phyloP scores from a whole-genome alignment of 805 yeast genomes.

The Lipomyces starkeyi region DNA sequence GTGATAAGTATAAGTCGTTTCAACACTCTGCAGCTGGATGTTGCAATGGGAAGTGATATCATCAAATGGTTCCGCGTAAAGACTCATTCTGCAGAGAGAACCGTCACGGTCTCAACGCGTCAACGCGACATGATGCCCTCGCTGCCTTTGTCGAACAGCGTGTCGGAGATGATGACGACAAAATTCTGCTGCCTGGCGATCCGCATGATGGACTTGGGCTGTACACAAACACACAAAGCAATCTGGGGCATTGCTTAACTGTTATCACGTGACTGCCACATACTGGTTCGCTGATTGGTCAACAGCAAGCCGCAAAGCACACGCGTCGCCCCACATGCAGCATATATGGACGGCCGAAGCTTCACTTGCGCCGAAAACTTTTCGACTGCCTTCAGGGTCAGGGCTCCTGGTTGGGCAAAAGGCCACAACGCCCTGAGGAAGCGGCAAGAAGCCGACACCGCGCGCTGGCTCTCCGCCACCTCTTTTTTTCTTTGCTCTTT shows the following conservation, averaged over 20 bases:
- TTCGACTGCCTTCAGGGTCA: neutral
- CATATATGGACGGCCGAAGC: neutral
- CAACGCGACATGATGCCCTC: too few species aligned
- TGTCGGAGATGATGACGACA: too few species aligned
- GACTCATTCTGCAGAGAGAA: too few species aligned
- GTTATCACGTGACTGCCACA: neutral
- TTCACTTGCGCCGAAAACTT: constrained; percentile 8
- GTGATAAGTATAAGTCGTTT: too few species aligned
- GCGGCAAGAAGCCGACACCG: constrained; percentile 6
- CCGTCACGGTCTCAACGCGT: too few species aligned
- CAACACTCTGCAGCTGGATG: too few species aligned
- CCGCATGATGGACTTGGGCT: too few species aligned
- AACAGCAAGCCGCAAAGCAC: neutral
- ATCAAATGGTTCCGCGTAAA: too few species aligned
- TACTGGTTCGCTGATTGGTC: neutral
- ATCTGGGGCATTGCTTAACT: neutral
- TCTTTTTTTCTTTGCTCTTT: neutral
- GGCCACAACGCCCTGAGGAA: neutral
- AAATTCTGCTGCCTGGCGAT: too few species aligned
- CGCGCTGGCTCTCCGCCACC: neutral
- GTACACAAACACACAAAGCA: too few species aligned
- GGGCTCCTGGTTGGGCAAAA: neutral
- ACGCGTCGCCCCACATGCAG: neutral
- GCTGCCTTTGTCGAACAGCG: too few species aligned
- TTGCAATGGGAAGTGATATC: too few species aligned